Conservation (phyloP, 2,329 filamentous ascomycete species). For the Penicillium brevicompactum region DNA sequence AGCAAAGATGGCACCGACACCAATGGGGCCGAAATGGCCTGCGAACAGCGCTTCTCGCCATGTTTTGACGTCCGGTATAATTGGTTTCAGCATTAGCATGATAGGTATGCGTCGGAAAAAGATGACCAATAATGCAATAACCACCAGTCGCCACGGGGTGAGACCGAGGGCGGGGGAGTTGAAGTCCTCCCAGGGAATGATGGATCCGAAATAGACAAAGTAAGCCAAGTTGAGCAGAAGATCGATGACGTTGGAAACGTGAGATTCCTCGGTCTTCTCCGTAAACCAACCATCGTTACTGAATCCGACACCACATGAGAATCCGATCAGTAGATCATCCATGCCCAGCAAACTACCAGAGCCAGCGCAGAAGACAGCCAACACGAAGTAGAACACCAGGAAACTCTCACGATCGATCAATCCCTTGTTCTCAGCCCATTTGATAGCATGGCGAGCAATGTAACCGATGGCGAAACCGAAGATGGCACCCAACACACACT, state of each 20-base stretch:
- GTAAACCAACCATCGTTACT: conserved; percentile 99
- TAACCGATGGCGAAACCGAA: conserved; percentile 90
- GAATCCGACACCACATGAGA: conserved; percentile 95
- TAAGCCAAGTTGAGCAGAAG: conserved; percentile 94
- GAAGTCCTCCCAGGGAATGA: conserved; percentile 93
- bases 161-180: conserved; percentile 75
- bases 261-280: conserved; percentile 96
- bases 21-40: conserved; percentile 96
- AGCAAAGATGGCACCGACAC: conserved; percentile 94
- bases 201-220: conserved; percentile 96
- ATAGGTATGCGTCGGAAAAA: conserved; percentile 94
- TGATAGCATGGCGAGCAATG: conserved; percentile 85
- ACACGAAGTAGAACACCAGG: conserved; percentile 96
- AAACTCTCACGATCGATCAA: conserved; percentile 96
- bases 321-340: conserved; percentile 92
- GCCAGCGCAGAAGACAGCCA: conserved; percentile 93
- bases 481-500: conserved; percentile 89
- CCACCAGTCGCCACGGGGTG: conserved; percentile 84
- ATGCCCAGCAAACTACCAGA: conserved; percentile 88
- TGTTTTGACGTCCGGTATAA: conserved; percentile 96
- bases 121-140: conserved; percentile 90
- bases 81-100: conserved; percentile 86
- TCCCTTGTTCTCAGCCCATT: conserved; percentile 78
- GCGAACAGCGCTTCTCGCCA: conserved; percentile 97
- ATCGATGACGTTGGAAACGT: conserved; percentile 99